These are phyloP conservation scores for Malassezia dermatis DNA, from an alignment of 1,284 basidiomycete species.

Conservation along the genomic window DNA sequence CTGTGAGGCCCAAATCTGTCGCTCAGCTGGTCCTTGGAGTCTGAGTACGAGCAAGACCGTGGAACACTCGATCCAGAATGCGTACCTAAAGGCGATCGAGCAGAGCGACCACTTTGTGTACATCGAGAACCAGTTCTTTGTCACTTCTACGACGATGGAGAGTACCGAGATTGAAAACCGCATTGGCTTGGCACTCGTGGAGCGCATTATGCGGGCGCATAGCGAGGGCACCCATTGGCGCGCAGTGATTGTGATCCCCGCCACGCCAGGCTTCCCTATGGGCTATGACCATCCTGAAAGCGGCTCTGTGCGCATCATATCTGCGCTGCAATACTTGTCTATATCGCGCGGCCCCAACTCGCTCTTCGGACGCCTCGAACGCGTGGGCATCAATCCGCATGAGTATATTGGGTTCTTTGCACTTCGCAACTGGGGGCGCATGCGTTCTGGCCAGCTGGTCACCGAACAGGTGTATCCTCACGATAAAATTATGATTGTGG, in stretches of 20 bases:
- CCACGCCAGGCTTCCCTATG: constrained; percentile 86
- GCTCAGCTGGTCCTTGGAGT: constrained; percentile 91
- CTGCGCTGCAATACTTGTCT: constrained; percentile 59
- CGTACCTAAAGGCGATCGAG: constrained; percentile 82
- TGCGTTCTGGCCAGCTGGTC: constrained; percentile 70
- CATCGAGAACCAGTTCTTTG: constrained; percentile 94
- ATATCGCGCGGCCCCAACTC: constrained; percentile 82
- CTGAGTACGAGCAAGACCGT: constrained; percentile 74
- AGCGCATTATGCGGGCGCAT: constrained; percentile 81
- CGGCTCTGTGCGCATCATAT: constrained; percentile 59
- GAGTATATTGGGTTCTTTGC: constrained; percentile 88
- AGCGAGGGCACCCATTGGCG: constrained; percentile 72
- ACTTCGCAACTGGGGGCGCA: constrained; percentile 83
- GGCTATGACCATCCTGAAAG: constrained; percentile 86
- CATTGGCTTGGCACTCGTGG: constrained; percentile 87
- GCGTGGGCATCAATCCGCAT: constrained; percentile 74
- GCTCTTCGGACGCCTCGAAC: constrained; percentile 74
- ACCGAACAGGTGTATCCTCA: constrained; percentile 62
- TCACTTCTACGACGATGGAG: constrained; percentile 81
- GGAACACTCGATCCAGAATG: constrained; percentile 89
- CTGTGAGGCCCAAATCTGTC: constrained; percentile 92
- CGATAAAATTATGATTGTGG: constrained; percentile 69
- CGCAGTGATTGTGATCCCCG: constrained; percentile 82
- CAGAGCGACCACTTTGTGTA: constrained; percentile 65
- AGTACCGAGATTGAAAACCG: constrained; percentile 81